Conservation (phyloP, 1,284 basidiomycete species). For the Gastroboletus turbinatus region DNA sequence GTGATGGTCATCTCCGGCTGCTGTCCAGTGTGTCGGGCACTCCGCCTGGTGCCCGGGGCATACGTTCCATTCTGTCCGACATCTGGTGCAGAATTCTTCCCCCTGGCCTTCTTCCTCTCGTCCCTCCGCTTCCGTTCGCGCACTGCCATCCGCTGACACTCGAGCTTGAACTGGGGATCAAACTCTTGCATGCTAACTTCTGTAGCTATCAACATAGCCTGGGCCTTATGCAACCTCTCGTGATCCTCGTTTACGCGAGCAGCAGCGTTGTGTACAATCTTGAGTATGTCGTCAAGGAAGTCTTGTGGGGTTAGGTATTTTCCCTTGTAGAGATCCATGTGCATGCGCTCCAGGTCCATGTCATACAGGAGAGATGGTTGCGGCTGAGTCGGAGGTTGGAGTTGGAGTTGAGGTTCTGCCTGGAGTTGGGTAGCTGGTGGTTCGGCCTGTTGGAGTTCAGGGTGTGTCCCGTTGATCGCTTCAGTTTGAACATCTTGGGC, state of each 20-base stretch:
- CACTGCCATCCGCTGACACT: constrained; percentile 87
- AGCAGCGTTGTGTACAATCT: constrained; percentile 88
- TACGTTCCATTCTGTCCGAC: constrained; percentile 32
- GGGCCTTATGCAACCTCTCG: constrained; percentile 79
- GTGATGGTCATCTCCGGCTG: constrained; percentile 68
- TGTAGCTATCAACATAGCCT: constrained; percentile 87
- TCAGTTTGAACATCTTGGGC: constrained; percentile 31
- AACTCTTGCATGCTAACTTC: constrained; percentile 89
- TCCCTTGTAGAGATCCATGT: constrained; percentile 81
- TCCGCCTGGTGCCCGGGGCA: constrained; percentile 53
- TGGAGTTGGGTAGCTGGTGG: constrained; percentile 30
- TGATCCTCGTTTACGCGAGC: constrained; percentile 64
- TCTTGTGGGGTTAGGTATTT: constrained; percentile 86
- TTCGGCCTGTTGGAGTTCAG: constrained; percentile 27
- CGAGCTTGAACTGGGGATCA: constrained; percentile 77
- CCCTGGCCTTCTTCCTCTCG: constrained; percentile 52
- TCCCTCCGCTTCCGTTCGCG: constrained; percentile 73
- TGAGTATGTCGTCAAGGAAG: constrained; percentile 85
- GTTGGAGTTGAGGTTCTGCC: constrained; percentile 32
- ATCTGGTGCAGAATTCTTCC: constrained; percentile 31
- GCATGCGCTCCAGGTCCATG: constrained; percentile 91
- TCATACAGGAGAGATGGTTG: constrained; percentile 53
- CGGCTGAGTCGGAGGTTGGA: constrained; percentile 9
- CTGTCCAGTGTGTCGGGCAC: constrained; percentile 70
- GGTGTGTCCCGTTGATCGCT: constrained; percentile 32